Percentiles rank a stretch among this genome's conserved stretches.
Evolutionary conservation across 1,284 basidiomycete species (phyloP).

Genomic region (Tetrapyrgos nigripes): DNA sequence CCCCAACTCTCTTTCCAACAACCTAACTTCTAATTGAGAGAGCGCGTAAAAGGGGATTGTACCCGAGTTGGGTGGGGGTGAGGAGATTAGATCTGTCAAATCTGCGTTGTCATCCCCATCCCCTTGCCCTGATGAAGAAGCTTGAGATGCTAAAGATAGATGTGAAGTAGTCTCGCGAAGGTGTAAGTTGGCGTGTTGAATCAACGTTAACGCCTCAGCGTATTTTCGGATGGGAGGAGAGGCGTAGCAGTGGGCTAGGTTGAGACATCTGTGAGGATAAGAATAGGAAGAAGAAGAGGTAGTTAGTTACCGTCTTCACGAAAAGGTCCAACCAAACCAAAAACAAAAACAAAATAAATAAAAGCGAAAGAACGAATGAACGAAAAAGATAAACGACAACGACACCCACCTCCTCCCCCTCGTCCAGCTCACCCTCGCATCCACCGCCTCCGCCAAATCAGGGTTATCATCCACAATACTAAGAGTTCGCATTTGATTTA

Average conservation of each 20-base stretch:
- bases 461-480: slow-evolving; percentile 89
- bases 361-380: too few species aligned
- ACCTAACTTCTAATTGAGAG: slow-evolving; percentile 46
- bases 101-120: too few species aligned
- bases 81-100: slow-evolving; percentile 53
- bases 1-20: slow-evolving; percentile 57
- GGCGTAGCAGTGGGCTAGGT: slow-evolving; percentile 74
- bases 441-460: slow-evolving; percentile 78
- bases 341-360: too few species aligned
- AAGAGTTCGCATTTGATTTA: slow-evolving; percentile 82
- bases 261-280: slow-evolving; percentile 59
- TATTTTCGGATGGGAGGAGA: slow-evolving; percentile 74
- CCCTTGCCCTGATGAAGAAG: too few species aligned
- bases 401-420: too few species aligned
- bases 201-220: slow-evolving; percentile 71
- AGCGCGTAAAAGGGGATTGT: slow-evolving; percentile 62
- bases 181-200: slow-evolving; percentile 73
- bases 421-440: slow-evolving; percentile 79
- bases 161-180: slow-evolving; percentile 69
- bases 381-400: too few species aligned
- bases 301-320: too few species aligned
- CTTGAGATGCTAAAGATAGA: slow-evolving; percentile 47
- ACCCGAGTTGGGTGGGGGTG: slow-evolving; percentile 31
- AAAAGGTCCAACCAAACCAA: too few species aligned
- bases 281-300: not conserved